Conservation (phyloP, 2,329 filamentous ascomycete species). For the Onygenales sp. region DNA sequence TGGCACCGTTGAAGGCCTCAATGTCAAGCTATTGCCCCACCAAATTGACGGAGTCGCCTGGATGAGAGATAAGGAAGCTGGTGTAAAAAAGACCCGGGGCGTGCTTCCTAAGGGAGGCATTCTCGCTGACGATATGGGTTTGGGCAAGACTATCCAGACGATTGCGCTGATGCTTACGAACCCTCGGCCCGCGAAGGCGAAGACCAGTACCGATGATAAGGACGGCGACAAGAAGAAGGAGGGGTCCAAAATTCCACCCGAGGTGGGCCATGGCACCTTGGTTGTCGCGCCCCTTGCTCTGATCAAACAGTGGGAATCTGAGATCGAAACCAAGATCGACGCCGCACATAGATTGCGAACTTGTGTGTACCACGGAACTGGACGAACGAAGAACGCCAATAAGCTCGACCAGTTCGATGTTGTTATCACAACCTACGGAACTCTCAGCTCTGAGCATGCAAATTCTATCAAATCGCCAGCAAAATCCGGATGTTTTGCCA, state of each 20-base stretch:
- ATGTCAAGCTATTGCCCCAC: constrained; percentile 81
- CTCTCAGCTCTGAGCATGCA: constrained; percentile 81
- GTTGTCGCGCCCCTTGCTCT: constrained; percentile 88
- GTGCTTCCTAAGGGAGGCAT: constrained; percentile 84
- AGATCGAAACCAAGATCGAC: constrained; percentile 75
- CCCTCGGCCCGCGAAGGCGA: constrained; percentile 51
- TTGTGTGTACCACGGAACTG: constrained; percentile 81
- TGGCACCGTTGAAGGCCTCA: constrained; percentile 66
- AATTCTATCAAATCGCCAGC: constrained; percentile 53
- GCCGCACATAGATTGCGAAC: constrained; percentile 64
- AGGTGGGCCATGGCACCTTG: constrained; percentile 68
- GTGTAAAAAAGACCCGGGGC: constrained; percentile 68
- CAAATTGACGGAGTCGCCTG: constrained; percentile 89
- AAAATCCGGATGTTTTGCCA: constrained; percentile 76
- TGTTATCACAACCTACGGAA: constrained; percentile 95
- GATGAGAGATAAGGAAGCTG: constrained; percentile 90
- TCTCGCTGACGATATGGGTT: constrained; percentile 87
- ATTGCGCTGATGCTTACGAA: constrained; percentile 83
- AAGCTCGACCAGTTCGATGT: constrained; percentile 82
- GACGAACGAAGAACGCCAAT: constrained; percentile 66
- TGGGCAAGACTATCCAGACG: constrained; percentile 93
- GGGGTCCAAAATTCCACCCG: constrained; percentile 59
- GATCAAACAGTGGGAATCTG: constrained; percentile 94
- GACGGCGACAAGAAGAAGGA: constrained; percentile 37
- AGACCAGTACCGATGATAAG: constrained; percentile 24